Evolutionary conservation across 306 rosid genomes (phyloP).

Genomic region (Prunus campanulata): DNA sequence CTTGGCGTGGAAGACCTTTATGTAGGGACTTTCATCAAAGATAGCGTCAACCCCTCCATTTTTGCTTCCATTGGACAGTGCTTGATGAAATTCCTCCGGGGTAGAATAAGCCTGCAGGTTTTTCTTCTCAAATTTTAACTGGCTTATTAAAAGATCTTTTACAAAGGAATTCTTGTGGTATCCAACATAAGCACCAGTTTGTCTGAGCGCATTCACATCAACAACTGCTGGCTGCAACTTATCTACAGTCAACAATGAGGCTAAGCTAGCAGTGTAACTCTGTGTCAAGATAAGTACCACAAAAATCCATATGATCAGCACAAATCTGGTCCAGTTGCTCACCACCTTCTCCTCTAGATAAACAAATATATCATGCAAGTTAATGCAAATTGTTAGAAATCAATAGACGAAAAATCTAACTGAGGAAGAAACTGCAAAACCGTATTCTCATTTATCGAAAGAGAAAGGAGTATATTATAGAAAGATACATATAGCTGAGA

Average conservation of each 20-base stretch:
- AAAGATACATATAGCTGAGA: too few relatives aligned
- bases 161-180: constrained; percentile 6
- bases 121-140: neutral
- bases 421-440: too few relatives aligned
- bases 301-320: constrained; percentile 38
- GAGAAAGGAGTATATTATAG: too few relatives aligned
- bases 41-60: constrained; percentile 31
- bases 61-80: constrained; percentile 21
- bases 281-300: neutral
- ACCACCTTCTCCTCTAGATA: constrained; percentile 19
- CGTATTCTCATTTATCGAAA: too few relatives aligned
- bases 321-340: constrained; percentile 32
- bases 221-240: constrained; percentile 19
- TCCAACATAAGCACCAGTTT: constrained; percentile 18
- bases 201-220: constrained; percentile 16
- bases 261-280: constrained; percentile 39
- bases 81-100: constrained; percentile 6
- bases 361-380: too few relatives aligned
- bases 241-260: constrained; percentile 32
- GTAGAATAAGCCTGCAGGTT: neutral
- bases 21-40: constrained; percentile 25
- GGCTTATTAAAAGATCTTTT: neutral
- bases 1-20: neutral
- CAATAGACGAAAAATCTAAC: too few relatives aligned
- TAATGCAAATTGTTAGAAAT: too few relatives aligned